phyloP scores from a whole-genome alignment of 306 rosid species.

The Luffa aegyptiaca region DNA sequence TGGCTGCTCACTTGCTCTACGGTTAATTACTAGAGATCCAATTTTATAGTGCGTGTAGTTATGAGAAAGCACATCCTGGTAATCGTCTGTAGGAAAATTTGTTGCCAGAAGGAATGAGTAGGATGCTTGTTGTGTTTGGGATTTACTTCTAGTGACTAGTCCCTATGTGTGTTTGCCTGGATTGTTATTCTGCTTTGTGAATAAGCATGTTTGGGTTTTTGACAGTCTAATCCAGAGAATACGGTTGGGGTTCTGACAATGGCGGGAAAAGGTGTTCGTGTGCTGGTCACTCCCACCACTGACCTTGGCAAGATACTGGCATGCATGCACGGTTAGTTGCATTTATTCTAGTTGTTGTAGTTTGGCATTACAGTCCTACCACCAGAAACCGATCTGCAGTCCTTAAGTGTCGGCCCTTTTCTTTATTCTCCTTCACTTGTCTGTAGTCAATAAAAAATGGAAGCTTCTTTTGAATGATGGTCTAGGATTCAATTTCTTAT shows the following conservation, averaged over 20 bases:
- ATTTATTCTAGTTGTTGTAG: background rate
- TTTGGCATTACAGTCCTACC: background rate
- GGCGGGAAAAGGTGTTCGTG: constrained; percentile 92
- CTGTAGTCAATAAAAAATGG: background rate
- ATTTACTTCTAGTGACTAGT: background rate
- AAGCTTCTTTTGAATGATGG: background rate
- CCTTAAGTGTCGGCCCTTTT: background rate
- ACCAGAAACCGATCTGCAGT: background rate
- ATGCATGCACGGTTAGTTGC: constrained; percentile 78
- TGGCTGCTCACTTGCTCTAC: background rate
- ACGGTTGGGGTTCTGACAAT: constrained; percentile 90
- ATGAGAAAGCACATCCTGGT: background rate
- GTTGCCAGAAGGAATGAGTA: background rate
- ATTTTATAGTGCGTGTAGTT: background rate
- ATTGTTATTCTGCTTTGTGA: background rate
- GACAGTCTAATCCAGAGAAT: constrained; percentile 86
- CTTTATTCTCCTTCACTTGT: background rate
- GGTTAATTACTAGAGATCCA: background rate
- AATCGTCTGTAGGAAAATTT: background rate
- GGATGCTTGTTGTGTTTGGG: background rate
- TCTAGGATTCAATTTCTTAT: background rate
- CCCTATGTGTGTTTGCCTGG: background rate
- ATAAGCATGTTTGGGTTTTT: background rate
- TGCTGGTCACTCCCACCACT: constrained; percentile 82
- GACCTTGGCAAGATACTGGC: constrained; percentile 89